Base-by-base conservation (phyloP, 768 basidiomycete species). In the Boletus sp. region DNA sequence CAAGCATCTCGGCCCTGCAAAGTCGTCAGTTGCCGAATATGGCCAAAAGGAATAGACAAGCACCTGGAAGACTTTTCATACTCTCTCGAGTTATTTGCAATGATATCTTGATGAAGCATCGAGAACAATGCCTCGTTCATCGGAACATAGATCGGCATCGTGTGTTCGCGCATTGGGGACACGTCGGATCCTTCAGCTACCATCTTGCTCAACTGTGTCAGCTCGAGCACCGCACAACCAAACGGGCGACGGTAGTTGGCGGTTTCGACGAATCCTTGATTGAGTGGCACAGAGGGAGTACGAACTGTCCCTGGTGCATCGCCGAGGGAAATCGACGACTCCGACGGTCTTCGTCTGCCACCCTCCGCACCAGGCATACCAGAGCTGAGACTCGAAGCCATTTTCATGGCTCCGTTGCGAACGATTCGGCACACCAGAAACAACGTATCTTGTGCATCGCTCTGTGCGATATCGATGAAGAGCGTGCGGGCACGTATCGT, bases 101-200 rank as follows among this genome's bases (percentile, higher is more conserved):
- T 92, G 67, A 98, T 91, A 67, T 94, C 93, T 72, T 98, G 94
- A 73, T 98, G 96, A 39, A 98, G 80, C 78, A 89, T 96, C 3
- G 94, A 92, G 68, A 97, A 97, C 28, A 86, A 79, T 7, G 84
- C 81, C 68, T 98, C 96, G 64, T 89, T 89, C 5, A 80, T 79
- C 0, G 96, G 90, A 1, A 87, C 80, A 64, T 83, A 95, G 51
- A 98, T 97, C 2, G 90, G 89, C 86, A 98, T 92, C 0, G 83
- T 81, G 66, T 91, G 81, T 70, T 98, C 95, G 55, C 81, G 80
- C 18, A 85, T 79, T 2, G 83, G 73, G 6, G 84, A 82, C 2
- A 85, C 78, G 57, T 91, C 87, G 14, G 75, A 64, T 49, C 83
- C 80, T 36, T 93, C 91, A 0, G 77, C 74, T 2, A 82, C 76